Percentiles rank a stretch among this genome's conserved stretches.
Evolutionary conservation across 2,329 filamentous ascomycete species (phyloP).

Genomic region (Phaeosphaeriaceae sp.): DNA sequence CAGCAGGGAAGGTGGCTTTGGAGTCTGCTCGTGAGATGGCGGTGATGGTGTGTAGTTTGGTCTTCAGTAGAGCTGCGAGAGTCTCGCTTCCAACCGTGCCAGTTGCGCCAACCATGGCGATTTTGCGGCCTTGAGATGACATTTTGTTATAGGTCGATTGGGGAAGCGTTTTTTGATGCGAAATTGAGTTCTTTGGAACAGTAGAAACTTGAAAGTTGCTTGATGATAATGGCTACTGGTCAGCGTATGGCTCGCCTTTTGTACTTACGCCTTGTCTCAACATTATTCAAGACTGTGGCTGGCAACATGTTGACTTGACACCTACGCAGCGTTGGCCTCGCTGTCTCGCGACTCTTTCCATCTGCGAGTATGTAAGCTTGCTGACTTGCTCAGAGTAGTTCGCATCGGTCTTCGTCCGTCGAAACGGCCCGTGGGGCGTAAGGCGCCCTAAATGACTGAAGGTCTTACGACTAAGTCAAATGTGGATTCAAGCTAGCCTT

Average conservation of each 20-base stretch:
- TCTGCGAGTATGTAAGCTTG: background rate
- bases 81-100: slow-evolving; percentile 49
- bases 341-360: background rate
- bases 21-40: slow-evolving; percentile 56
- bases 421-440: background rate
- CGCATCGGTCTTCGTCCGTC: background rate
- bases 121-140: slow-evolving; percentile 9
- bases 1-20: slow-evolving; percentile 48
- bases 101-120: slow-evolving; percentile 11
- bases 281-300: background rate
- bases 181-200: background rate
- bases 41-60: slow-evolving; percentile 57
- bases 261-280: background rate
- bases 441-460: background rate
- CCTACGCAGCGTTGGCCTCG: background rate
- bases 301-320: background rate
- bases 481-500: background rate
- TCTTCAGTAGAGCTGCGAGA: slow-evolving; percentile 47
- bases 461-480: background rate
- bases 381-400: background rate
- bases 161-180: background rate
- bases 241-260: background rate
- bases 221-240: background rate
- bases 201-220: background rate
- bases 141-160: background rate